Evolutionary conservation across 805 yeast genomes (phyloP), one percentile per base, ranked within the genome.

Genomic region (Nematodospora valgi): DNA sequence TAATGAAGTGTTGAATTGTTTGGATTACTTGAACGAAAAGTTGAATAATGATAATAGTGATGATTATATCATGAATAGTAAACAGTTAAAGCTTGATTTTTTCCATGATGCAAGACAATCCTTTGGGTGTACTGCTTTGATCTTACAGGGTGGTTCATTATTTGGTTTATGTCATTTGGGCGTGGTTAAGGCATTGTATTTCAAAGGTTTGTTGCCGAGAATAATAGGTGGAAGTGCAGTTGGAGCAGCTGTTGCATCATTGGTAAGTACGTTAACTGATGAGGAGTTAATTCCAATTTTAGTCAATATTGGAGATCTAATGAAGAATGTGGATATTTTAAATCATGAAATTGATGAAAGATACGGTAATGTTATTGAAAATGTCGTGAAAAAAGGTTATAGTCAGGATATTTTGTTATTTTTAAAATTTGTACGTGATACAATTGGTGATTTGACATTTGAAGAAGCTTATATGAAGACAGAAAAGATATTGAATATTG

Each of bases 91-190:
- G 49, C 69, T 75, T 44, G 88, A 76, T 58, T 86, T 85, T 57
- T 88, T 82, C 62, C 93, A 80, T 54, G 96, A 82, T 61, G 86
- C 86, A 12, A 75, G 86, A 48, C 88, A 87, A 54, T 80, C 95
- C 0, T 76, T 84, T 56, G 98, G 98, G 0, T 76, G 86, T 31
- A 87, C 98, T 0, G 97, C 97, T 0, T 66, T 93, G 38, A 76
- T 91, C 24, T 64, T 93, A 17, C 97, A 93, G 59, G 98, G 98
- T 19, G 98, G 98, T 2, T 84, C 97, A 0, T 62, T 93, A 15
- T 93, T 91, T 62, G 98, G 98, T 0, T 64, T 93, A 42, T 89
- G 95, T 49, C 98, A 93, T 57, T 54, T 93, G 23, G 98, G 98
- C 2, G 96, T 89, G 1, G 85, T 91, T 6, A 82, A 83, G 43